A percentile compares a stretch with the other conserved stretches of the same genome.
These are phyloP conservation scores for Drechslerella dactyloides DNA, from an alignment of 2,329 filamentous ascomycete genomes.

Conservation along the genomic window DNA sequence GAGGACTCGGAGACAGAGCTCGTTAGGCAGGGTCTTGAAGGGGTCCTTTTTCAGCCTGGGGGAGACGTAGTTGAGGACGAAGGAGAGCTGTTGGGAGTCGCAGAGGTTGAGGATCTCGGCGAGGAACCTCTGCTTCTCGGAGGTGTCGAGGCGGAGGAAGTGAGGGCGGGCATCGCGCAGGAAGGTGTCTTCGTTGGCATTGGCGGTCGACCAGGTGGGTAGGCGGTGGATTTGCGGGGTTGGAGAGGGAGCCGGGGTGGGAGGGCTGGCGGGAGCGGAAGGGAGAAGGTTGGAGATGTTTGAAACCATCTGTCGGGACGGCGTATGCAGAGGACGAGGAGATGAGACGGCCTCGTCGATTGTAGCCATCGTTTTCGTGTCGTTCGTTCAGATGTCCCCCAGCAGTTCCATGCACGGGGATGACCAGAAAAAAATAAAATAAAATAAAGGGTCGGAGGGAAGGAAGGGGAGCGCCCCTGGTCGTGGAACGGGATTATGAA, in stretches of 20 bases:
- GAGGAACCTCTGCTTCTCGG: conserved; percentile 60
- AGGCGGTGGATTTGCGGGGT: conserved; percentile 55
- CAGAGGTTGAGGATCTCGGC: conserved; percentile 91
- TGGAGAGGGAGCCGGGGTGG: conserved; percentile 55
- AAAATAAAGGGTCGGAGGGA: not conserved
- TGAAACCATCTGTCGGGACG: conserved; percentile 55
- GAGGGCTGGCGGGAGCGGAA: conserved; percentile 55
- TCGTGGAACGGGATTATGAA: not conserved
- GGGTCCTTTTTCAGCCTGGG: conserved; percentile 95
- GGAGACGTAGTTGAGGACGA: conserved; percentile 94
- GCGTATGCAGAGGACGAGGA: conserved; percentile 55
- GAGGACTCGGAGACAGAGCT: conserved; percentile 87
- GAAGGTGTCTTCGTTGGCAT: conserved; percentile 55
- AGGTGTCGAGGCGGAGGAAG: conserved; percentile 55
- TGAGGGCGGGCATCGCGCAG: conserved; percentile 55
- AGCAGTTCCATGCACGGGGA: conserved; percentile 17
- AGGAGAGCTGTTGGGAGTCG: conserved; percentile 92
- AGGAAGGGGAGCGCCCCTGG: too few species aligned
- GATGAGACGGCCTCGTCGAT: conserved; percentile 51
- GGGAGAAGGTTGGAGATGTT: conserved; percentile 55
- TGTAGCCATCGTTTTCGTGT: conserved; percentile 37
- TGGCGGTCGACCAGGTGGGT: conserved; percentile 55
- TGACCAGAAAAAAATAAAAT: conserved; percentile 2
- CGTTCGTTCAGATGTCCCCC: too few species aligned
- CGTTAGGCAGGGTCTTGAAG: conserved; percentile 87